Percentiles rank a stretch among this genome's conserved stretches.
Conservation (phyloP, 805 yeast genomes). For the Wickerhamomyces chambardii region DNA sequence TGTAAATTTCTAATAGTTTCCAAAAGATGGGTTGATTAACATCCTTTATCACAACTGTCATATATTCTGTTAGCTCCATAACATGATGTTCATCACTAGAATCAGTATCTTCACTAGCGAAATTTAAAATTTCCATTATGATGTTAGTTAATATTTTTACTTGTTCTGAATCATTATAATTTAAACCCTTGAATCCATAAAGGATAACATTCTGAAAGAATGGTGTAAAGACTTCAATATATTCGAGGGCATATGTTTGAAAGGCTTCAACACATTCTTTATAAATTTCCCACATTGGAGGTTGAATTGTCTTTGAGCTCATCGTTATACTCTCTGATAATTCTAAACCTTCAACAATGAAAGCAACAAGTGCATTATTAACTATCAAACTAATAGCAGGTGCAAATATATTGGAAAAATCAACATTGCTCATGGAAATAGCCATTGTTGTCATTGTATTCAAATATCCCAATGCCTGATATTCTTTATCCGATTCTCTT, state of each 20-base stretch:
- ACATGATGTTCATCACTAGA: slow-evolving; percentile 23
- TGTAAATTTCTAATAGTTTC: slow-evolving; percentile 5
- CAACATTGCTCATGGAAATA: slow-evolving; percentile 51
- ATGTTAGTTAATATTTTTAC: slow-evolving; percentile 9
- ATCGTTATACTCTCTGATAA: slow-evolving; percentile 46
- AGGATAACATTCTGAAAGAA: slow-evolving; percentile 46
- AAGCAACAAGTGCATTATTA: slow-evolving; percentile 47
- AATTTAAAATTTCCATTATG: slow-evolving; percentile 8
- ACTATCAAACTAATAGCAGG: slow-evolving; percentile 56
- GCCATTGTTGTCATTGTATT: slow-evolving; percentile 70
- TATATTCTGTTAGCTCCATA: slow-evolving; percentile 20
- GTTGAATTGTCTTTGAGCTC: slow-evolving; percentile 38
- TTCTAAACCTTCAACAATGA: slow-evolving; percentile 56
- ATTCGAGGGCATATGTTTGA: slow-evolving; percentile 52
- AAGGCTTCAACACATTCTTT: slow-evolving; percentile 41
- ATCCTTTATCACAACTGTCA: slow-evolving; percentile 7
- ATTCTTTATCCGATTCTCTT: slow-evolving; percentile 50
- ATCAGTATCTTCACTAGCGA: slow-evolving; percentile 25
- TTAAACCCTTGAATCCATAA: slow-evolving; percentile 32
- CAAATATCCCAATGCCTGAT: slow-evolving; percentile 58
- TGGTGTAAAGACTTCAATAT: slow-evolving; percentile 45
- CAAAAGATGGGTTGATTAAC: slow-evolving; percentile 8
- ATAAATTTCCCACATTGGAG: slow-evolving; percentile 44
- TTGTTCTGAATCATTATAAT: slow-evolving; percentile 6
- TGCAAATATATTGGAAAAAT: slow-evolving; percentile 42